phyloP scores from a whole-genome alignment of 805 yeast genomes.

The Lipomyces oligophaga region DNA sequence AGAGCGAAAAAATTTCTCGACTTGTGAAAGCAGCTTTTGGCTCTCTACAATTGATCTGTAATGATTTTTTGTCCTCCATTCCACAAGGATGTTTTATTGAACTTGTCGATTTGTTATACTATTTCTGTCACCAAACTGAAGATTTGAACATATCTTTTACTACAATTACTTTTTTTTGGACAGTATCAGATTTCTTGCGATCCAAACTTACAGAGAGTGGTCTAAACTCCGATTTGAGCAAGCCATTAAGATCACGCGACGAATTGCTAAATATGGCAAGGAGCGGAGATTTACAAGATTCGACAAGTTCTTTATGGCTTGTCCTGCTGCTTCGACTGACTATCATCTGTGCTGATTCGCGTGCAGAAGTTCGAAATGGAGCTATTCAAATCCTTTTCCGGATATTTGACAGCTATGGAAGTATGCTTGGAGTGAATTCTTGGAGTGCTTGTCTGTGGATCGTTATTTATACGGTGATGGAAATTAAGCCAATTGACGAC shows the following conservation, averaged over 20 bases:
- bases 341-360: constrained; percentile 55
- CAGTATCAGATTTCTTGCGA: constrained; percentile 72
- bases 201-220: constrained; percentile 26
- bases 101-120: constrained; percentile 66
- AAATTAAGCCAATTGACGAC: constrained; percentile 26
- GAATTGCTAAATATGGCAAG: constrained; percentile 15
- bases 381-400: constrained; percentile 85
- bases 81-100: constrained; percentile 62
- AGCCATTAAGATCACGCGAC: constrained; percentile 14
- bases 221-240: constrained; percentile 19
- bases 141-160: constrained; percentile 88
- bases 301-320: constrained; percentile 50
- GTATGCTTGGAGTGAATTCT: constrained; percentile 44
- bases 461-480: constrained; percentile 49
- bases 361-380: constrained; percentile 84
- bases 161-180: constrained; percentile 88
- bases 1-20: constrained; percentile 16
- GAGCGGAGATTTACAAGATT: constrained; percentile 10
- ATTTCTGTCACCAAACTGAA: constrained; percentile 64
- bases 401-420: constrained; percentile 69
- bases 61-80: constrained; percentile 72
- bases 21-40: constrained; percentile 58
- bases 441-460: constrained; percentile 69
- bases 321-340: constrained; percentile 61
- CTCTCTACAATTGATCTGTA: constrained; percentile 75